Evolutionary conservation across 1,284 basidiomycete species (phyloP).

Genomic region (Irpex lacteus): DNA sequence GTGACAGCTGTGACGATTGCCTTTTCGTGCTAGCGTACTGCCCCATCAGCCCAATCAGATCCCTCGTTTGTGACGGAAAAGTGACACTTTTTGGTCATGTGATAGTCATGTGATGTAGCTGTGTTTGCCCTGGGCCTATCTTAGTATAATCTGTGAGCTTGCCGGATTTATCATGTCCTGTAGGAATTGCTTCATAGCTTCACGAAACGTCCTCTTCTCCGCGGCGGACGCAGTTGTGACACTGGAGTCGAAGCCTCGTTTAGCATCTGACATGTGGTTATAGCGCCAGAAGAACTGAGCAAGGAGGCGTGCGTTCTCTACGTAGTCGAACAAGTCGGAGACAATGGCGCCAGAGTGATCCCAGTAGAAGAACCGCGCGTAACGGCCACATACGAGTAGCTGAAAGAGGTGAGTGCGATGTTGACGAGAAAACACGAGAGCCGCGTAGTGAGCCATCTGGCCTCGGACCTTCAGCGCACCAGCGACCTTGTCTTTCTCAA

Average conservation of each 20-base stretch:
- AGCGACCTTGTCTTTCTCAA: not conserved
- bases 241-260: not conserved
- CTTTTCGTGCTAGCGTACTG: no score
- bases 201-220: not conserved
- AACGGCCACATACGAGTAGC: constrained; percentile 11
- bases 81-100: no score
- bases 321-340: constrained; percentile 14
- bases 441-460: not conserved
- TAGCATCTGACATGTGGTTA: not conserved
- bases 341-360: constrained; percentile 18
- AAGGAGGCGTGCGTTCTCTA: constrained; percentile 7
- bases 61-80: no score
- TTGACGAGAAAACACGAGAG: constrained; percentile 4
- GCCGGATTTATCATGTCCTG: not conserved
- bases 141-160: not conserved
- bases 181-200: not conserved
- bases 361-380: constrained; percentile 18
- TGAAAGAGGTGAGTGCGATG: constrained; percentile 13
- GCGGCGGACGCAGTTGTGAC: not conserved
- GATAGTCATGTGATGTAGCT: no score
- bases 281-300: constrained; percentile 17
- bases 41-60: no score
- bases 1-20: no score
- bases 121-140: no score
- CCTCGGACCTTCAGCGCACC: not conserved